These are phyloP conservation scores for Stephanodiscus minutulus DNA, from an alignment of 108 stramenopile species.

Conservation along the genomic window DNA sequence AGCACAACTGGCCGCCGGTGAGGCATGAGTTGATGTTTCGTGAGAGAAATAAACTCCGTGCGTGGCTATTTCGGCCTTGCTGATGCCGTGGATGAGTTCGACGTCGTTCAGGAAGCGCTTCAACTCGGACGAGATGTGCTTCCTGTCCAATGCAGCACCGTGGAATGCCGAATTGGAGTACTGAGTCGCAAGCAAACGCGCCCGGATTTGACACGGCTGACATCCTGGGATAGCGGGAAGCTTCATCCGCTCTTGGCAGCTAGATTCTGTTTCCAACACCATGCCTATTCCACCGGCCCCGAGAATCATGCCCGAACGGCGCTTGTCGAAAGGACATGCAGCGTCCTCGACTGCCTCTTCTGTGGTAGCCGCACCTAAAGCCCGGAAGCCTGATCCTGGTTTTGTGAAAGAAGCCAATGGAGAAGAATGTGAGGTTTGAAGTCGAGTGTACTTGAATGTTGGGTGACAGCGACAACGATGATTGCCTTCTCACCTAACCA, in stretches of 20 bases:
- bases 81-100: conserved; percentile 88
- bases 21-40: conserved; percentile 95
- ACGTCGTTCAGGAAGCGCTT: conserved; percentile 86
- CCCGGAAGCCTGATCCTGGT: conserved; percentile 84
- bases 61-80: conserved; percentile 87
- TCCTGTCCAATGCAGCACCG: conserved; percentile 92
- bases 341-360: conserved; percentile 76
- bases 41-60: conserved; percentile 98
- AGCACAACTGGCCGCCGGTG: conserved; percentile 87
- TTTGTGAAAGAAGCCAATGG: conserved; percentile 2
- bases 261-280: conserved; percentile 88
- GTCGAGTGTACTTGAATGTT: background rate
- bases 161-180: conserved; percentile 95
- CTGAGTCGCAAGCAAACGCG: conserved; percentile 87
- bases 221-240: conserved; percentile 37
- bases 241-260: conserved; percentile 67
- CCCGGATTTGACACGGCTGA: conserved; percentile 71
- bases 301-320: conserved; percentile 92
- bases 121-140: conserved; percentile 93
- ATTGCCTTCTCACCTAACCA: conserved; percentile 74
- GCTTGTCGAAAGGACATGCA: conserved; percentile 91
- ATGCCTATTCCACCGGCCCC: conserved; percentile 95
- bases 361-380: conserved; percentile 92
- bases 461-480: background rate
- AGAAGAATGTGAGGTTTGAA: conserved; percentile 2